Evolutionary conservation across 2,329 filamentous ascomycete species (phyloP).

Genomic region (Hymenoscyphus salicellus): DNA sequence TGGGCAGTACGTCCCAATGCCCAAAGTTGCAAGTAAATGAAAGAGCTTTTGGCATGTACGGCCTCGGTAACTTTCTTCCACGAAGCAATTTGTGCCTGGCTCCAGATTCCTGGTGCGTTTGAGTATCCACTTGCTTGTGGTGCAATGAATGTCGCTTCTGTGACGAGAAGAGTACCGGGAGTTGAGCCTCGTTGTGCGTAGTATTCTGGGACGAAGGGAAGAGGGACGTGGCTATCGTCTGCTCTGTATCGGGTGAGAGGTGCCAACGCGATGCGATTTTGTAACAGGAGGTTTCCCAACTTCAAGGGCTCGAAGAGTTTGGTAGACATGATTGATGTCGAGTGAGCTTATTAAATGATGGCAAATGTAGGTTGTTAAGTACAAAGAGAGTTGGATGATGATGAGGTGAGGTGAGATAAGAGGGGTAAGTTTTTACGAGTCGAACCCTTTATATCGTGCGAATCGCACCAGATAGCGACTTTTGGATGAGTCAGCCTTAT

Average conservation of each 20-base stretch:
- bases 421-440: neutral
- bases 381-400: neutral
- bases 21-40: conserved; percentile 62
- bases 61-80: conserved; percentile 59
- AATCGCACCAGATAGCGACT: too few relatives aligned
- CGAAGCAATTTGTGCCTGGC: conserved; percentile 48
- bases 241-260: conserved; percentile 56
- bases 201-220: conserved; percentile 46
- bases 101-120: conserved; percentile 56
- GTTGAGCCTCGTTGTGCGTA: conserved; percentile 51
- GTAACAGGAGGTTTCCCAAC: conserved; percentile 40
- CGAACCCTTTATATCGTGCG: too few relatives aligned
- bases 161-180: conserved; percentile 54
- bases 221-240: conserved; percentile 46
- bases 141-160: conserved; percentile 55
- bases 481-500: too few relatives aligned
- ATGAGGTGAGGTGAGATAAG: neutral
- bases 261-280: conserved; percentile 52
- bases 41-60: conserved; percentile 60
- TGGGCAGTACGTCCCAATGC: conserved; percentile 48
- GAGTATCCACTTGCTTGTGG: conserved; percentile 42
- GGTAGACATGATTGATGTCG: conserved; percentile 37
- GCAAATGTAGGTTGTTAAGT: neutral
- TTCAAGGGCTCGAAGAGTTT: conserved; percentile 36
- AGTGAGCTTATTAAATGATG: neutral